phyloP scores from a whole-genome alignment of 2,329 filamentous ascomycete species.

The Mycocentrospora acerina region DNA sequence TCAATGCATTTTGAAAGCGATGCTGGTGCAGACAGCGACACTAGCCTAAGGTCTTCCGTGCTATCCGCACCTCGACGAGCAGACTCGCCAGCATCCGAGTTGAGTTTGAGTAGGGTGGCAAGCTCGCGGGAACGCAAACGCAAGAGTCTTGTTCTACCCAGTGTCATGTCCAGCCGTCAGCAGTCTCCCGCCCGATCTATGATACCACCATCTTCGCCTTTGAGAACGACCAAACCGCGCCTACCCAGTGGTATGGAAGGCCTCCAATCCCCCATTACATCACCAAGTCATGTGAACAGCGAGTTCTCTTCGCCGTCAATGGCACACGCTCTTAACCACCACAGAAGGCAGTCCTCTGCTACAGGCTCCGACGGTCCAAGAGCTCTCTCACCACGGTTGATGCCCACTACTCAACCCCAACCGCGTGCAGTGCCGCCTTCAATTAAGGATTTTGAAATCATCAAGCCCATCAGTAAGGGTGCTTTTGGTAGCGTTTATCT shows the following conservation, averaged over 20 bases:
- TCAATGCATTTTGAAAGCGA: slow-evolving; percentile 85
- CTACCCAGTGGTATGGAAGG: slow-evolving; percentile 63
- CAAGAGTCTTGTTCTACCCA: slow-evolving; percentile 80
- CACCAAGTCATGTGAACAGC: slow-evolving; percentile 79
- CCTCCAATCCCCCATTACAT: slow-evolving; percentile 81
- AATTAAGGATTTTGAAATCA: slow-evolving; percentile 99
- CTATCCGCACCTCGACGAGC: slow-evolving; percentile 71
- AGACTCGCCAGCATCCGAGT: slow-evolving; percentile 81
- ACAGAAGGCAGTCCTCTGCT: slow-evolving; percentile 88
- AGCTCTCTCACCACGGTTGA: slow-evolving; percentile 80
- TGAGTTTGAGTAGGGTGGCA: slow-evolving; percentile 73
- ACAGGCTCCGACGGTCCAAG: slow-evolving; percentile 69
- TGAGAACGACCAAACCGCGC: slow-evolving; percentile 82
- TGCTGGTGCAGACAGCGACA: slow-evolving; percentile 79
- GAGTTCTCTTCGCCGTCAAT: slow-evolving; percentile 78
- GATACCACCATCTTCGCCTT: slow-evolving; percentile 76
- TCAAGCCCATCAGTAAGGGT: slow-evolving; percentile 98
- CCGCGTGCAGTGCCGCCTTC: slow-evolving; percentile 88
- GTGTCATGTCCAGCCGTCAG: slow-evolving; percentile 77
- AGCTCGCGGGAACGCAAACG: slow-evolving; percentile 83
- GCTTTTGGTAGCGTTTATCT: slow-evolving; percentile 98
- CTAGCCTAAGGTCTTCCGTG: slow-evolving; percentile 80
- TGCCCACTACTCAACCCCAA: slow-evolving; percentile 76
- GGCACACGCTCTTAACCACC: slow-evolving; percentile 59
- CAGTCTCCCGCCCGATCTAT: slow-evolving; percentile 82